These are phyloP conservation scores for Gastrolobium villosum DNA, from an alignment of 306 rosid species.

Conservation along the genomic window DNA sequence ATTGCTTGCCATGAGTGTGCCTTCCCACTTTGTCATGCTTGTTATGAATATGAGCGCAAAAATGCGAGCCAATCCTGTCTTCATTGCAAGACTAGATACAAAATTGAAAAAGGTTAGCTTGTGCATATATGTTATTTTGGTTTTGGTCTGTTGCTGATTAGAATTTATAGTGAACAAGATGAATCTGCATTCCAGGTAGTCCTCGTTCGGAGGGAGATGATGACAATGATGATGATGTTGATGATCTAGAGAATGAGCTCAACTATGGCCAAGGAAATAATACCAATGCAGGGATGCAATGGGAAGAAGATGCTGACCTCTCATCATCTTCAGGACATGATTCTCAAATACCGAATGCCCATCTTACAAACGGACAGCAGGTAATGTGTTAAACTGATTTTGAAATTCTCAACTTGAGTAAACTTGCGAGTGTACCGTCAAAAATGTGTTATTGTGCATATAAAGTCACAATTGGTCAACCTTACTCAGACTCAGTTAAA, in stretches of 20 bases:
- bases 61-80: slow-evolving; percentile 88
- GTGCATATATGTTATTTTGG: slow-evolving; percentile 11
- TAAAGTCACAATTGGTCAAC: neutral
- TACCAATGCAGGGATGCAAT: slow-evolving; percentile 65
- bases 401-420: neutral
- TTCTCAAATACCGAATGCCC: slow-evolving; percentile 83
- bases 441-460: neutral
- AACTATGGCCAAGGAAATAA: slow-evolving; percentile 70
- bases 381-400: slow-evolving; percentile 53
- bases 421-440: neutral
- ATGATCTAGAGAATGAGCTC: slow-evolving; percentile 86
- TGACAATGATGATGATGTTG: slow-evolving; percentile 77
- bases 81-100: slow-evolving; percentile 92
- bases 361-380: slow-evolving; percentile 72
- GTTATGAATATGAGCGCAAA: slow-evolving; percentile 87
- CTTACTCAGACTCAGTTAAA: neutral
- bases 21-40: slow-evolving; percentile 87
- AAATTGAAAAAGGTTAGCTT: slow-evolving; percentile 80
- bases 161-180: slow-evolving; percentile 44
- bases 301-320: slow-evolving; percentile 93
- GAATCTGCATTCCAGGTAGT: slow-evolving; percentile 69
- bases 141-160: slow-evolving; percentile 9
- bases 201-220: slow-evolving; percentile 83
- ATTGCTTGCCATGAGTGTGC: slow-evolving; percentile 97
- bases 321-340: slow-evolving; percentile 93